Evolutionary conservation across 2,329 filamentous ascomycete genomes (phyloP).

Genomic region (Exutisphaerella laricina): DNA sequence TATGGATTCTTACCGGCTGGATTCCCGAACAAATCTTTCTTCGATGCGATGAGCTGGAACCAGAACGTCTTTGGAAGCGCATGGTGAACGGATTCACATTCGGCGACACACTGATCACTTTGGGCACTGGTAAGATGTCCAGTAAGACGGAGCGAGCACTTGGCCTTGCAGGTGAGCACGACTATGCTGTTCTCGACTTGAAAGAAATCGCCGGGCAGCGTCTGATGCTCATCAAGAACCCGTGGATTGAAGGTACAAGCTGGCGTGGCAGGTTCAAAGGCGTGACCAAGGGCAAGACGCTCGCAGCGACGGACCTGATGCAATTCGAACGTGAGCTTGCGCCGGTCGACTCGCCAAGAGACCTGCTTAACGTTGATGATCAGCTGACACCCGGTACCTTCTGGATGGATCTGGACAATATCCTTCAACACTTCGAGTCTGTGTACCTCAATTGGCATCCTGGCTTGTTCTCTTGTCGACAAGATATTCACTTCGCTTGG

Average conservation of each 20-base stretch:
- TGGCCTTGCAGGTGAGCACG: conserved; percentile 83
- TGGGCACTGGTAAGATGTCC: conserved; percentile 82
- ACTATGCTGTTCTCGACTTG: conserved; percentile 86
- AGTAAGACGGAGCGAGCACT: conserved; percentile 69
- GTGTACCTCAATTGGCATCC: conserved; percentile 98
- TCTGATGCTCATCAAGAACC: conserved; percentile 84
- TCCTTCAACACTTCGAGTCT: conserved; percentile 88
- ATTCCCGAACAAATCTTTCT: conserved; percentile 93
- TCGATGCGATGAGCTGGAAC: conserved; percentile 75
- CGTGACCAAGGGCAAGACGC: conserved; percentile 8
- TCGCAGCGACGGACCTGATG: conserved; percentile 7
- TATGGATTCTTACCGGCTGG: conserved; percentile 92
- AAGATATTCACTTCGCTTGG: conserved; percentile 91
- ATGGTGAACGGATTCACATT: conserved; percentile 68
- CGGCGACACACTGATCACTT: conserved; percentile 78
- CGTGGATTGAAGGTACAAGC: conserved; percentile 78
- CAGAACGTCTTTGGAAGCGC: conserved; percentile 70
- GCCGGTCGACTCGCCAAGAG: conserved; percentile 29
- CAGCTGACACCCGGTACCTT: conserved; percentile 65
- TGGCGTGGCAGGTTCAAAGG: conserved; percentile 55
- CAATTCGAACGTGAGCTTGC: conserved; percentile 26
- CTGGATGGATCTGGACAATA: conserved; percentile 85
- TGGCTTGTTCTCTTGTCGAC: conserved; percentile 67
- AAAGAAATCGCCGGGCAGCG: conserved; percentile 58
- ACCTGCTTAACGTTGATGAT: conserved; percentile 35